Evolutionary conservation across 2,329 filamentous ascomycete genomes (phyloP).

Genomic region (Pestalotiopsis sp.): DNA sequence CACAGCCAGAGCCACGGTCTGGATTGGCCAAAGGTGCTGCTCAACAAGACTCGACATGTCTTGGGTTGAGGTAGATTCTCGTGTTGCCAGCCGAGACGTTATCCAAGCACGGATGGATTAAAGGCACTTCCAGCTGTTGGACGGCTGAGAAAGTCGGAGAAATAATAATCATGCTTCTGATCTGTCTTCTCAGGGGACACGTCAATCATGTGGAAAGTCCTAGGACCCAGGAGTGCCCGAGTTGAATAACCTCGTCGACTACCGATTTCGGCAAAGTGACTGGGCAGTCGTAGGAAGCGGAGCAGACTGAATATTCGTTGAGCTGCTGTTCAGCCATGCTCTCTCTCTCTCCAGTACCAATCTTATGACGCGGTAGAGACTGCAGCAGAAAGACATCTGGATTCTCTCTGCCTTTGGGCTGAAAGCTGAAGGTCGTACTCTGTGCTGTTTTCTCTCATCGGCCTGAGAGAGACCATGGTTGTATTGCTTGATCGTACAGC

Average conservation of each 20-base stretch:
- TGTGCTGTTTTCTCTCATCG: too few species aligned
- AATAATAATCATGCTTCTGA: conserved; percentile 79
- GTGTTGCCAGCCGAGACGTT: conserved; percentile 84
- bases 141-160: conserved; percentile 79
- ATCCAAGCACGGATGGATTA: conserved; percentile 84
- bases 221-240: not conserved
- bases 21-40: conserved; percentile 48
- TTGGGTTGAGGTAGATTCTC: conserved; percentile 64
- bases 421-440: too few species aligned
- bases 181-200: conserved; percentile 67
- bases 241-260: conserved; percentile 67
- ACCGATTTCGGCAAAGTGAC: conserved; percentile 79
- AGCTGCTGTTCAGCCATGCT: conserved; percentile 69
- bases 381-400: not conserved
- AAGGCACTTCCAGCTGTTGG: conserved; percentile 73
- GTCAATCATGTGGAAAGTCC: not conserved
- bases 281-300: conserved; percentile 71
- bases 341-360: conserved; percentile 55
- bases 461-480: too few species aligned
- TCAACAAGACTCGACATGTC: conserved; percentile 79
- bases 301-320: conserved; percentile 60
- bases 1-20: conserved; percentile 36
- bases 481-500: too few species aligned
- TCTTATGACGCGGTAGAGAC: conserved; percentile 37
- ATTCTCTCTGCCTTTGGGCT: too few species aligned